Conservation (phyloP, 2,329 filamentous ascomycete genomes). For the Diplodia seriata region DNA sequence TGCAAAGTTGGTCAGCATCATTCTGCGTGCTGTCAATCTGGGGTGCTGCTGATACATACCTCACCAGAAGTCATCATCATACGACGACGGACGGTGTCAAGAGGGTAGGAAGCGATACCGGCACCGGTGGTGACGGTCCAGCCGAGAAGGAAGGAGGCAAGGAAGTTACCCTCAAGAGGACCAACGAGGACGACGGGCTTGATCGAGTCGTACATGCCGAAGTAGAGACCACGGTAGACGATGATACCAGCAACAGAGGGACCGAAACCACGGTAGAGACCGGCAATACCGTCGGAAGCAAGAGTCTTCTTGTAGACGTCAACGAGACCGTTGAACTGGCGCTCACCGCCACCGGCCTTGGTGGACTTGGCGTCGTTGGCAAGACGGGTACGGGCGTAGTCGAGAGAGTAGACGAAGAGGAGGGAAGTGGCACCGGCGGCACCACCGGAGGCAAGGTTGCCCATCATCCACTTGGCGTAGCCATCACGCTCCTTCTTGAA, state of each 20-base stretch:
- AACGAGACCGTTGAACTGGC: conserved; percentile 99
- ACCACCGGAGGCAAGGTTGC: conserved; percentile 99
- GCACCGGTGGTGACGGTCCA: conserved; percentile 99
- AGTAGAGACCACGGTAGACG: conserved; percentile 99
- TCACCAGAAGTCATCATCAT: conserved; percentile 99
- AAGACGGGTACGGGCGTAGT: conserved; percentile 99
- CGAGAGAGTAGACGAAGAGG: conserved; percentile 99
- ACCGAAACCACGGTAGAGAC: conserved; percentile 99
- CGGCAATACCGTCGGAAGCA: conserved; percentile 95
- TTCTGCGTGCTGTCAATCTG: conserved; percentile 1
- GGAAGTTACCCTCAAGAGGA: conserved; percentile 94
- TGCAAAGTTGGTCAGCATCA: conserved; percentile 52
- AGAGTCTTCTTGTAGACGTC: conserved; percentile 99
- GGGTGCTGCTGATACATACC: conserved; percentile 52
- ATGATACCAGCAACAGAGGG: conserved; percentile 98
- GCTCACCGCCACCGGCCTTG: conserved; percentile 87
- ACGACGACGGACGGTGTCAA: conserved; percentile 99
- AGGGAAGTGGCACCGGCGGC: conserved; percentile 98
- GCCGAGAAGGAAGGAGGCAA: conserved; percentile 97
- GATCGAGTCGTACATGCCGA: conserved; percentile 99
- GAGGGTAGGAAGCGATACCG: conserved; percentile 99
- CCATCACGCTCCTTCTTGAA: conserved; percentile 99
- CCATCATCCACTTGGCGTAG: conserved; percentile 98
- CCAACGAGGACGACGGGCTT: conserved; percentile 97
- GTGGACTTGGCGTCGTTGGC: conserved; percentile 99